Evolutionary conservation across 805 yeast species (phyloP).

Genomic region (Saccharomycopsis synnaedendra): DNA sequence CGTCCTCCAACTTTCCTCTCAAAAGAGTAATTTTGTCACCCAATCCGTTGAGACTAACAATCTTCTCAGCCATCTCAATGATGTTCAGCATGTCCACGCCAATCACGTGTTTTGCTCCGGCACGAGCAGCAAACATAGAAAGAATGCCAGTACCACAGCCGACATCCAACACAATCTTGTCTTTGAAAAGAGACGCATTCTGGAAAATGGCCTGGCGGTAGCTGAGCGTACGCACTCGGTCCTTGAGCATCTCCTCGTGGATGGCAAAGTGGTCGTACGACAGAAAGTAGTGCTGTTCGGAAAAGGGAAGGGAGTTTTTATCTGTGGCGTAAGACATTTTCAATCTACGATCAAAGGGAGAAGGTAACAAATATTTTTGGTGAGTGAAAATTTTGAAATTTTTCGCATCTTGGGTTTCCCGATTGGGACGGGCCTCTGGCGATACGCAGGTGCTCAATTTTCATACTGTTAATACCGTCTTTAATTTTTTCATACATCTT

Average conservation of each 20-base stretch:
- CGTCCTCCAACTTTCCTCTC: slow-evolving; percentile 92
- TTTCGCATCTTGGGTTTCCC: no score
- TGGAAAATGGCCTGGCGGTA: slow-evolving; percentile 88
- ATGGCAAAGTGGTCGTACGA: slow-evolving; percentile 96
- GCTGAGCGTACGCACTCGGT: slow-evolving; percentile 80
- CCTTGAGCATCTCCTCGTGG: slow-evolving; percentile 98
- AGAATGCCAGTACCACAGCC: slow-evolving; percentile 99
- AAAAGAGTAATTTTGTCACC: slow-evolving; percentile 77
- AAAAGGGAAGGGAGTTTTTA: slow-evolving; percentile 47
- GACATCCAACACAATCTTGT: slow-evolving; percentile 88
- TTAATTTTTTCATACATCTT: no score
- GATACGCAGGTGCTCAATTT: not conserved
- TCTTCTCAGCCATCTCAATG: slow-evolving; percentile 90
- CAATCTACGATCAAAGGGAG: not conserved
- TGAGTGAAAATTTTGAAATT: not conserved
- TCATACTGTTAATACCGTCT: not conserved
- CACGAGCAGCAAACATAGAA: slow-evolving; percentile 95
- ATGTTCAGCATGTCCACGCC: slow-evolving; percentile 97
- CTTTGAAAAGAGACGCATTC: slow-evolving; percentile 82
- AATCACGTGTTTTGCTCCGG: slow-evolving; percentile 98
- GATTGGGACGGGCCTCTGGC: no score
- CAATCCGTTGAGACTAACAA: slow-evolving; percentile 74
- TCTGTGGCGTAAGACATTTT: slow-evolving; percentile 48
- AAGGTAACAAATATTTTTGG: not conserved
- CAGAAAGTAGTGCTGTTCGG: slow-evolving; percentile 88